Base-by-base conservation (phyloP, 192 early-diverging fungal species). In the Glomus cerebriforme region DNA sequence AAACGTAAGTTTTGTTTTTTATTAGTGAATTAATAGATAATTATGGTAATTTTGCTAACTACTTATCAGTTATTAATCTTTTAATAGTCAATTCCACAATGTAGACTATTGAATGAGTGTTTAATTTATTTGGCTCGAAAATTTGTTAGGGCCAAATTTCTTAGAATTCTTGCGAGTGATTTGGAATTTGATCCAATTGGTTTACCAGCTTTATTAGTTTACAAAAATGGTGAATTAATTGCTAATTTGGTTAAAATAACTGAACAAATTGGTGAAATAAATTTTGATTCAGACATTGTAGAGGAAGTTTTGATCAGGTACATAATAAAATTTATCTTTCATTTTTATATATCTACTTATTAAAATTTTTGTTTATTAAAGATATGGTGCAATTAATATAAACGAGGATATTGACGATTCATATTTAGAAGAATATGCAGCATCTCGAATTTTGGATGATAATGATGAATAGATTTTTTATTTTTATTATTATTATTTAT, bases 181-280 rank as follows among this genome's bases (percentile, higher is more conserved):
- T 73, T 90, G 22, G 87, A 90, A 17, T 90, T 90, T 79, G 89
- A 90, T 73, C 79, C 87, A 17, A 84, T 87, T 7, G 89, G 84
- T 26, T 87, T 85, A 39, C 87, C 89, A 27, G 87, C 89, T 19
- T 82, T 90, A 4, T 77, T 90, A n/a, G 87, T 74, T 22, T 90
- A 90, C 78, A 82, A 86, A 43, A 83, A 85, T 60, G 87, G 87
- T 4, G 72, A 83, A 2, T 75, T 90, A 2, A 84, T 90, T 15
- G 83, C 87, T 54, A 90, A 90, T 62, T 75, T 90, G 8, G 87
- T 90, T 49, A 83, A 87, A 81, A 77, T 90, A 49, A 82, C 83
- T 17, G 86, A 88, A 37, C 80, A 87, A 49, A 81, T 87, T 2
- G 82, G 82, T 15, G 71, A 82, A 10, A 29, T 17, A 7, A 59